A percentile compares a stretch with the other conserved stretches of the same genome.
Evolutionary conservation across 2,329 filamentous ascomycete genomes (phyloP).

Genomic region (Exserohilum rostratum): DNA sequence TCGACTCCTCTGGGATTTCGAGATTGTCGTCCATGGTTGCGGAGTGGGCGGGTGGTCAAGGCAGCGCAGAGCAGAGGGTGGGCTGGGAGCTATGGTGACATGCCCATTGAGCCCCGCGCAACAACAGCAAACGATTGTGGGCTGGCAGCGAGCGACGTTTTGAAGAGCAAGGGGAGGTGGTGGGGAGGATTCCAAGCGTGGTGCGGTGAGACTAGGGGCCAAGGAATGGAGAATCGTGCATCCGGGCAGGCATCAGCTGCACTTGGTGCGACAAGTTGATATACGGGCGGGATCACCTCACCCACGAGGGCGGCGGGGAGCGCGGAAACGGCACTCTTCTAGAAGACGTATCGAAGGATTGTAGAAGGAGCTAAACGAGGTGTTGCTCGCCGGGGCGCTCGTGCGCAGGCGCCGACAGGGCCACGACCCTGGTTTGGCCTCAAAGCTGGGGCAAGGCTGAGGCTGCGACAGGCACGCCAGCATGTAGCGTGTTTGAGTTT

Average conservation of each 20-base stretch:
- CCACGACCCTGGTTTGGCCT: constrained; percentile 36
- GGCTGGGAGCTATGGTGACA: constrained; percentile 21
- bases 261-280: constrained; percentile 46
- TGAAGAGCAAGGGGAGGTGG: constrained; percentile 21
- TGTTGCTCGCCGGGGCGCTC: constrained; percentile 35
- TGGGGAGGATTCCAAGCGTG: constrained; percentile 27
- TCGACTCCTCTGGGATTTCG: constrained; percentile 46
- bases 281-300: constrained; percentile 43
- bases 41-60: constrained; percentile 18
- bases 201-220: constrained; percentile 27
- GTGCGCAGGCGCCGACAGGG: constrained; percentile 36
- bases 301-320: constrained; percentile 40
- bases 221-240: constrained; percentile 44
- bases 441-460: constrained; percentile 48
- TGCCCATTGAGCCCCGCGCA: constrained; percentile 23
- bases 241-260: constrained; percentile 39
- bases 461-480: constrained; percentile 33
- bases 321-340: constrained; percentile 46
- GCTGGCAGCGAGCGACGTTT: constrained; percentile 16
- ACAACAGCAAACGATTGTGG: constrained; percentile 14
- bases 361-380: constrained; percentile 39
- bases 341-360: constrained; percentile 44
- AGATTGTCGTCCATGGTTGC: constrained; percentile 43
- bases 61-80: not conserved
- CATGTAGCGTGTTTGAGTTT: constrained; percentile 40